These are phyloP conservation scores for Tetrahymena borealis DNA, from an alignment of 73 alveolate genomes.

Conservation along the genomic window DNA sequence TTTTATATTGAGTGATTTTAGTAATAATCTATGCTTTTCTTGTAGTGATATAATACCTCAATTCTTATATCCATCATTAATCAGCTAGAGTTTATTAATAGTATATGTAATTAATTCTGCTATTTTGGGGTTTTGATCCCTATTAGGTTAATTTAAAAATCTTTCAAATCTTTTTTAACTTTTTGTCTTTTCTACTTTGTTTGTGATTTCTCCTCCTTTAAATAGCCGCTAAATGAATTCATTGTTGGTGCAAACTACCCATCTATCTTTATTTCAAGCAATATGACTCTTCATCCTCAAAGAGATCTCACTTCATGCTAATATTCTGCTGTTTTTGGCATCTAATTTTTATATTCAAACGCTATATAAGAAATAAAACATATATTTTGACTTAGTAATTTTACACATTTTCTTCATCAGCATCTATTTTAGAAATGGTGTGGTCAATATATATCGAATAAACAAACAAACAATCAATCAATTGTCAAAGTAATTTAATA, in stretches of 20 bases:
- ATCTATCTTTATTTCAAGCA: neutral
- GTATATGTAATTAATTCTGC: too few species aligned
- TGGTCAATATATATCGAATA: neutral
- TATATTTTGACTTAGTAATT: neutral
- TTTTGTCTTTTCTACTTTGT: neutral
- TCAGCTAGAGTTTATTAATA: too few species aligned
- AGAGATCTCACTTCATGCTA: neutral
- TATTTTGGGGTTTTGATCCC: too few species aligned
- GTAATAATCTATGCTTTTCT: too few species aligned
- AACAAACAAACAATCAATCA: neutral
- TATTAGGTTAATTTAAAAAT: too few species aligned
- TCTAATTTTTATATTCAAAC: neutral
- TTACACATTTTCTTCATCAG: neutral
- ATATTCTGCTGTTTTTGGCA: neutral
- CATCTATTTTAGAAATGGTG: neutral
- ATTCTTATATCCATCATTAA: too few species aligned
- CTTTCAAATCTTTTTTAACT: neutral
- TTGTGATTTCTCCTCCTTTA: neutral
- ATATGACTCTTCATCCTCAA: neutral
- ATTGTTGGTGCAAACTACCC: too few species aligned
- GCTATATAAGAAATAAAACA: neutral
- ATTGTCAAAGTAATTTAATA: neutral
- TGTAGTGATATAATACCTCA: too few species aligned
- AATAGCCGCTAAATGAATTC: too few species aligned
- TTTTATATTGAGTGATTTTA: neutral